Evolutionary conservation across 106 monocot genomes (phyloP), one percentile per base, ranked within the genome.

Genomic region (Acanthochlamys bracteata): DNA sequence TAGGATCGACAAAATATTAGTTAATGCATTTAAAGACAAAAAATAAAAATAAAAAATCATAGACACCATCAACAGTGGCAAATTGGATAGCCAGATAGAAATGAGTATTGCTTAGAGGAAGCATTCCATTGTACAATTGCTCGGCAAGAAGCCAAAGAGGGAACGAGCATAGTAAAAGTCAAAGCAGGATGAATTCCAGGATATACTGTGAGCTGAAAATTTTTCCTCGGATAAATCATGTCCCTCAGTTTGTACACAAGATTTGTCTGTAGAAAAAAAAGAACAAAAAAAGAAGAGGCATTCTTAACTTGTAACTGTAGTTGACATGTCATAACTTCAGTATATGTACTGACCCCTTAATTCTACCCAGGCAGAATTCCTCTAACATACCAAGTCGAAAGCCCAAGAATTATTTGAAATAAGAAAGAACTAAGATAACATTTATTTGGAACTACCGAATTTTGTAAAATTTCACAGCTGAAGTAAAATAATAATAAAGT

Each of bases 201-300:
- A 68, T 81, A 94, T n/a, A 94, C 65, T 15, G 93, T 94, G 21
- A 94, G 75, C 21, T 83, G 76, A 60, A 94, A 94, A 51, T 83
- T 94, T 20, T 63, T 54, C 46, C 86, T 74, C 39, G 83, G 83
- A 70, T 86, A 80, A 17, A 93, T 64, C 25, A 73, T 53, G 74
- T 86, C 86, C 55, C 69, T 64, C 3, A 94, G 81, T 58, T 84
- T 89, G 75, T 89, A 89, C 39, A 86, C 61, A 10, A 77, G 79
- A 66, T 73, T 83, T 49, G 86, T 72, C 93, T 94, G 89, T 73
- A 81, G 21, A 61, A 57, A 60, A 68, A 19, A 46, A 26, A 54
- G 42, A 12, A 16, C n/a, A n/a, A n/a, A n/a, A n/a, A n/a, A n/a
- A n/a, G n/a, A n/a, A 49, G 6, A 49, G 17, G 4, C 17, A 14